Evolutionary conservation across 352 stramenopile species (phyloP), one percentile per base, ranked within the genome.

Genomic region (Globisporangium polare): DNA sequence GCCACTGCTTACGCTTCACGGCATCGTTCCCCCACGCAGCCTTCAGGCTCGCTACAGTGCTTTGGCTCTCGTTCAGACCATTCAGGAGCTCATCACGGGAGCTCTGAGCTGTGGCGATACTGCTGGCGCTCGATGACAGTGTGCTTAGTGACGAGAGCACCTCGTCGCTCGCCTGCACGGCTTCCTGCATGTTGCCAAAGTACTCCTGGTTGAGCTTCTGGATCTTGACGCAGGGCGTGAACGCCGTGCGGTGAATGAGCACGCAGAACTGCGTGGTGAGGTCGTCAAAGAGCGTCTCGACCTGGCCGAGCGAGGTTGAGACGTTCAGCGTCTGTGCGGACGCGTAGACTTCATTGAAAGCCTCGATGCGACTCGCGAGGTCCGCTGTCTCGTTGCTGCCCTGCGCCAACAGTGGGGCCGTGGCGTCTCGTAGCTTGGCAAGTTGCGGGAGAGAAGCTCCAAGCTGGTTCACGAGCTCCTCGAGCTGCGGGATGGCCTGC

Each of bases 171-270:
- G 20, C 45, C 1, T 24, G 45, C 45, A 51, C 45, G 12, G 45
- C 45, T 5, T 51, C 45, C 45, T n/a, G 26, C 45, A 51, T 51
- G 22, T 51, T 51, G 45, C 45, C 45, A 31, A 51, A 51, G 45
- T 51, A 51, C 45, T 51, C 45, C 18, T 51, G 45, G 45, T 51
- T 51, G 22, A 51, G 45, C 45, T 29, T 51, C 45, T 51, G 45
- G 20, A 51, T 51, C 22, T 51, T 51, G 20, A 51, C 45, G 45
- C 45, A 51, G 20, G 45, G 45, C n/a, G 45, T 22, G 45, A 51
- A 51, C 9, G 45, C 45, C 5, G 45, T 51, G 45, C 45, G 45
- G 10, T 51, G 45, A 10, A 51, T 51, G 45, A 51, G 27, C 45
- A 51, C 45, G 45, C 45, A 51, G 45, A 51, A 51, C 22, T 51